Evolutionary conservation across 139 green algal genomes (phyloP), one percentile per base, ranked within the genome.

Genomic region (Yamagishiella unicocca): DNA sequence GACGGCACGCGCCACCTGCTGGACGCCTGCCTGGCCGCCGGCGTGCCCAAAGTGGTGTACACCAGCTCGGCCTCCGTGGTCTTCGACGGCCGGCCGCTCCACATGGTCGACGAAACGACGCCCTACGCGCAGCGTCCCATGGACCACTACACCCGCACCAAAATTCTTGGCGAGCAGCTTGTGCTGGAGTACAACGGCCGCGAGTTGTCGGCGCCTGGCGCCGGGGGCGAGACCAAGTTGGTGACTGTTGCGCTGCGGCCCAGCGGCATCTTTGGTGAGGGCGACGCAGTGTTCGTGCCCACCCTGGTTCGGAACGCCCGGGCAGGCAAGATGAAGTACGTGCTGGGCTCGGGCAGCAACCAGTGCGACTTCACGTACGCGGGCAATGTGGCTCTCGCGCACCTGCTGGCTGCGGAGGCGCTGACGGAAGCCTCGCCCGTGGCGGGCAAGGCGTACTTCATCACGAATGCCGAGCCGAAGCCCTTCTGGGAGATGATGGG

Each of bases 311-410:
- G 85, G 35, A 87, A 92, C 72, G 93, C 94, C 4, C 55, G 77
- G 37, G 53, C 79, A 17, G 96, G 96, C 77, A 98, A 98, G 90
- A 96, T 98, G 92, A 98, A 98, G 93, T 98, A 96, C 90, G 93
- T 98, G 73, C 97, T 98, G 33, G 96, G 96, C 27, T 83, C 89
- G 46, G 96, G 96, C 33, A 82, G 88, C 42, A 98, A 98, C 81
- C 46, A 95, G 31, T 96, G 96, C 91, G 96, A 98, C 91, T 97
- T 95, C 79, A 98, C 96, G 0, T 98, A 98, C 79, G 96, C 95
- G 7, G 96, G 95, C 83, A 98, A 98, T 78, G 95, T 98, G 38
- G 96, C 96, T 8, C 91, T 96, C 46, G 93, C 93, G 27, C 93
- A 97, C 68, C 29, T 96, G 12, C 87, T 90, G 88, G 96, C 96